Conservation (phyloP, 148 eudicot genomes). For the Persicaria maculosa region DNA sequence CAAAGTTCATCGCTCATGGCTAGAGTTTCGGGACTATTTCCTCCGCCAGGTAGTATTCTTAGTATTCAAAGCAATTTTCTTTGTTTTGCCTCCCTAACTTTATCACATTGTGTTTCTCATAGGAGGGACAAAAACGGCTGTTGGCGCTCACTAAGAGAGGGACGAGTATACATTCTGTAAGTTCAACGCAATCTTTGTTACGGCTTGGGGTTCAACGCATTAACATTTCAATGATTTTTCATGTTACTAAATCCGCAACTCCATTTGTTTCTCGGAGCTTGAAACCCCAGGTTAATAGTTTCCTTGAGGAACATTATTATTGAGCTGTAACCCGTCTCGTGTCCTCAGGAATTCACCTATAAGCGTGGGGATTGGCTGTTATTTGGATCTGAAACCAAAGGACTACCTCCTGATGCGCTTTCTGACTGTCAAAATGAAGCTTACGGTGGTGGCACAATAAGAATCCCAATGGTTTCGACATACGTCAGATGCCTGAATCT, state of each 20-base stretch:
- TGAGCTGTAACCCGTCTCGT: neutral
- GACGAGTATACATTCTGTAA: conserved; percentile 65
- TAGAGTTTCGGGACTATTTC: conserved; percentile 73
- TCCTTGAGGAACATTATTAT: neutral
- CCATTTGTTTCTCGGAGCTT: neutral
- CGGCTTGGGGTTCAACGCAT: neutral
- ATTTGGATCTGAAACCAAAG: conserved; percentile 89
- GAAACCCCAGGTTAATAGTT: neutral
- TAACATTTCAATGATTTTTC: neutral
- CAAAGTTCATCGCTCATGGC: conserved; percentile 86
- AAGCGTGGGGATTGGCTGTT: conserved; percentile 91
- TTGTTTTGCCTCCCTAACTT: neutral
- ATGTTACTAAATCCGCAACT: neutral
- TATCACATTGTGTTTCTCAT: conserved; percentile 14
- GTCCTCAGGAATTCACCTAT: conserved; percentile 55
- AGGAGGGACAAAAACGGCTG: conserved; percentile 82
- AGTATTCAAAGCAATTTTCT: neutral
- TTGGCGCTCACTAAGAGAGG: conserved; percentile 93
- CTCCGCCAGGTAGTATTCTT: conserved; percentile 47
- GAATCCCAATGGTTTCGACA: conserved; percentile 91
- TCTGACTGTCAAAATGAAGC: conserved; percentile 57
- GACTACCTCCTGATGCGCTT: conserved; percentile 74
- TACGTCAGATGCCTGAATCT: conserved; percentile 92
- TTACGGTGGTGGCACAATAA: conserved; percentile 63
- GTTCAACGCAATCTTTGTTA: conserved; percentile 13